Evolutionary conservation across 176 grass and related monocot genomes (phyloP).

Genomic region (Melocanna baccifera): DNA sequence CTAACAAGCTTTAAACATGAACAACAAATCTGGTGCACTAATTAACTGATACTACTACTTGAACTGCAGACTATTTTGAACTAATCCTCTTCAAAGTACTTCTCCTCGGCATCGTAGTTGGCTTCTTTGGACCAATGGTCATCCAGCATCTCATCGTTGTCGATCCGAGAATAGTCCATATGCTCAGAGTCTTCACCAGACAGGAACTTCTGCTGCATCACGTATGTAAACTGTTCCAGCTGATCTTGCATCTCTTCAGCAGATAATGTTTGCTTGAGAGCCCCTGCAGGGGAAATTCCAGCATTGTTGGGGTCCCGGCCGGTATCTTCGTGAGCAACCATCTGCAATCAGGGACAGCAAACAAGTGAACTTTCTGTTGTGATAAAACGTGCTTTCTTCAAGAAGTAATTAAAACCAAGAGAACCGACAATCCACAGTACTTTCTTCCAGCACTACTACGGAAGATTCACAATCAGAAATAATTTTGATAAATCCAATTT

Average conservation of each 20-base stretch:
- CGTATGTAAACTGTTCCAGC: constrained; percentile 67
- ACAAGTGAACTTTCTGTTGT: background rate
- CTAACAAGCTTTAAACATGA: background rate
- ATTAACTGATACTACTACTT: background rate
- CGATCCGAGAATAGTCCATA: constrained; percentile 72
- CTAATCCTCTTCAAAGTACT: constrained; percentile 86
- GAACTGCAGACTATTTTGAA: background rate
- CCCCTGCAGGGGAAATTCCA: background rate
- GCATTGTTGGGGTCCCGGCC: background rate
- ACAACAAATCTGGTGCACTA: background rate
- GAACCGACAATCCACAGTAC: no score
- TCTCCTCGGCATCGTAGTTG: constrained; percentile 74
- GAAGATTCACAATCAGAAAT: background rate
- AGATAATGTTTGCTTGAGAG: constrained; percentile 42
- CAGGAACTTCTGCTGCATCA: constrained; percentile 94
- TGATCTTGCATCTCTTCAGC: constrained; percentile 74
- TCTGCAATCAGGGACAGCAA: constrained; percentile 21
- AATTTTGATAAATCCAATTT: background rate
- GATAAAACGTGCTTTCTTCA: background rate
- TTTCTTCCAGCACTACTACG: background rate
- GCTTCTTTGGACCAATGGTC: constrained; percentile 88
- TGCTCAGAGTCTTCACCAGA: constrained; percentile 60
- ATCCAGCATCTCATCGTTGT: constrained; percentile 79
- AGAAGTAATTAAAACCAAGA: no score
- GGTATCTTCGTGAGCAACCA: background rate